These are phyloP conservation scores for Amanita rubescens DNA, from an alignment of 768 basidiomycete genomes.

Conservation along the genomic window DNA sequence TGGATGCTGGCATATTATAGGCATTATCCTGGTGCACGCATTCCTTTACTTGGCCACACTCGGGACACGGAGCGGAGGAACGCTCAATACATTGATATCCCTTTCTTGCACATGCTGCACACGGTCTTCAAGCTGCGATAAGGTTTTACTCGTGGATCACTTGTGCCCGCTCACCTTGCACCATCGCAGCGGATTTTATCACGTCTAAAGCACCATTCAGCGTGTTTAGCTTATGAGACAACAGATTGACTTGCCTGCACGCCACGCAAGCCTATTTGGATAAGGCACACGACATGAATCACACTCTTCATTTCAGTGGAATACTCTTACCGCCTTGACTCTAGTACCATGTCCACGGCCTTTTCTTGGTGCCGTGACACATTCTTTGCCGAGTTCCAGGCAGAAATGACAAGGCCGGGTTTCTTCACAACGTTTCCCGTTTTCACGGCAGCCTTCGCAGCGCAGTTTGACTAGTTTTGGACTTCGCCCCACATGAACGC, in stretches of 20 bases:
- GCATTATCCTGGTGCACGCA: conserved; percentile 33
- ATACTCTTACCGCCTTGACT: conserved; percentile 46
- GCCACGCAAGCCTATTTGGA: conserved; percentile 46
- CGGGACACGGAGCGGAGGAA: conserved; percentile 35
- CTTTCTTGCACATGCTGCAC: conserved; percentile 41
- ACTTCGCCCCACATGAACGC: conserved; percentile 47
- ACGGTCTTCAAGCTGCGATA: conserved; percentile 31
- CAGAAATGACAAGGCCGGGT: conserved; percentile 49
- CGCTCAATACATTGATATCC: conserved; percentile 46
- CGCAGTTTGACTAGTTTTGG: conserved; percentile 54
- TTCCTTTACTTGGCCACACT: conserved; percentile 36
- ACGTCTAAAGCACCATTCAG: conserved; percentile 29
- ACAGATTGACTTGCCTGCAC: conserved; percentile 41
- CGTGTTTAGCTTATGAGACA: conserved; percentile 3
- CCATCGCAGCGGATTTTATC: conserved; percentile 61
- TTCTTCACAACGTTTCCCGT: conserved; percentile 55
- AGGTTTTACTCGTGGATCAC: conserved; percentile 9
- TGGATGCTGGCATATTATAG: not conserved
- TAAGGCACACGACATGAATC: conserved; percentile 9
- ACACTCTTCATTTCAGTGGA: conserved; percentile 7
- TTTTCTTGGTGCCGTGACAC: conserved; percentile 42
- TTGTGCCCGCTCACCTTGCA: conserved; percentile 30
- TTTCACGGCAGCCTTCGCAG: conserved; percentile 49
- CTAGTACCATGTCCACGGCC: conserved; percentile 53
- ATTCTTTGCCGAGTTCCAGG: conserved; percentile 37